Evolutionary conservation across 2,329 filamentous ascomycete genomes (phyloP).

Genomic region (Lecanoromycetidae sp.): DNA sequence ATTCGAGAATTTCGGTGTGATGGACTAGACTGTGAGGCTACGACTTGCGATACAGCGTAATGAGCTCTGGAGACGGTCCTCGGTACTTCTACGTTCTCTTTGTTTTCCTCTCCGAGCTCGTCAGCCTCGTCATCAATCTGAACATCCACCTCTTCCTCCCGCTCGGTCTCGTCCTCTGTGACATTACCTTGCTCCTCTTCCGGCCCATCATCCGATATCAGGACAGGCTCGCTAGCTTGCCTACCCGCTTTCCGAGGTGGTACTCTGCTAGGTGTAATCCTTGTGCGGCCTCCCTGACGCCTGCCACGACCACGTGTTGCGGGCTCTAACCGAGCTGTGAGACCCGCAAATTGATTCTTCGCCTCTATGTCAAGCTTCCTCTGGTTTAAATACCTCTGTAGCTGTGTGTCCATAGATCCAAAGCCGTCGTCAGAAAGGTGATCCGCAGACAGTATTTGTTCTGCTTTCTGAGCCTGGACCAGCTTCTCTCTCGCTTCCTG

Average conservation of each 20-base stretch:
- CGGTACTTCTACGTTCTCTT: constrained; percentile 32
- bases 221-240: constrained; percentile 8
- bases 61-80: constrained; percentile 21
- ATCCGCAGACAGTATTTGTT: constrained; percentile 19
- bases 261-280: not conserved
- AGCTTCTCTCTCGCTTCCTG: constrained; percentile 30
- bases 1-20: not conserved
- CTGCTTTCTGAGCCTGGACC: constrained; percentile 24
- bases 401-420: constrained; percentile 10
- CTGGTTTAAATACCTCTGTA: constrained; percentile 15
- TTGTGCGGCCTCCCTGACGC: not conserved
- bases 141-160: constrained; percentile 30
- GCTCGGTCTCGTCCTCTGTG: constrained; percentile 35
- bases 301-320: constrained; percentile 10
- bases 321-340: constrained; percentile 25
- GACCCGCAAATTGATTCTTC: constrained; percentile 26
- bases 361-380: constrained; percentile 27
- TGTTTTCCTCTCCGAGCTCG: constrained; percentile 32
- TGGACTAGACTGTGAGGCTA: constrained; percentile 10
- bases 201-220: constrained; percentile 18
- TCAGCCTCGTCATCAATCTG: constrained; percentile 22
- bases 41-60: constrained; percentile 1
- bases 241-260: not conserved
- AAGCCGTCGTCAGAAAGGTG: constrained; percentile 19
- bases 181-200: constrained; percentile 19